phyloP scores from a whole-genome alignment of 106 monocot genomes.

The Apostasia shenzhenica region DNA sequence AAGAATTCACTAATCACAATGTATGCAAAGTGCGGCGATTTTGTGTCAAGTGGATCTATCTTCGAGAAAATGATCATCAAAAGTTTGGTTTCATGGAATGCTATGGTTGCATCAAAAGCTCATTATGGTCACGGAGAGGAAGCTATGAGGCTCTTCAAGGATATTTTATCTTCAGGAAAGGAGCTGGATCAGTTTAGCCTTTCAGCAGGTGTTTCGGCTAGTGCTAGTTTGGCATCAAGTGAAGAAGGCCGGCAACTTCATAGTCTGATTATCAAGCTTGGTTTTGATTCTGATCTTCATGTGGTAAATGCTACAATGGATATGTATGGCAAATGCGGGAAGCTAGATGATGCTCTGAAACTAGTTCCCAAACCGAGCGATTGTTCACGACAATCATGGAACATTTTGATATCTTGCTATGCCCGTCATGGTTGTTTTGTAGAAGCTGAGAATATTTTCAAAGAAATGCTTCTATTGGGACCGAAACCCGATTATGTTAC shows the following conservation, averaged over 20 bases:
- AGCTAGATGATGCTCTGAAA: slow-evolving; percentile 57
- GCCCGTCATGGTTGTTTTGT: slow-evolving; percentile 50
- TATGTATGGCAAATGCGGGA: slow-evolving; percentile 90
- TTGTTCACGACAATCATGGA: slow-evolving; percentile 55
- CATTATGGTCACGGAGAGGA: slow-evolving; percentile 58
- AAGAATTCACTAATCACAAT: slow-evolving; percentile 70
- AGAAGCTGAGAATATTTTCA: slow-evolving; percentile 54
- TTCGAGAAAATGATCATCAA: slow-evolving; percentile 36
- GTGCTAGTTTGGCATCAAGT: slow-evolving; percentile 60
- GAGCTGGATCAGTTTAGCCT: slow-evolving; percentile 58
- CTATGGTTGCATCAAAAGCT: slow-evolving; percentile 61
- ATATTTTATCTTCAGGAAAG: slow-evolving; percentile 28
- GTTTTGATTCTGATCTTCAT: slow-evolving; percentile 41
- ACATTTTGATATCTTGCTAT: slow-evolving; percentile 74
- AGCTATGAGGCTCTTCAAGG: slow-evolving; percentile 58
- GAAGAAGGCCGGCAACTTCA: slow-evolving; percentile 85
- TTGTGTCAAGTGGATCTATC: slow-evolving; percentile 36
- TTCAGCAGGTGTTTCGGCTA: slow-evolving; percentile 42
- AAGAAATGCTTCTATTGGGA: slow-evolving; percentile 53
- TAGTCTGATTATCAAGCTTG: slow-evolving; percentile 43
- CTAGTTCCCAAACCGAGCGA: slow-evolving; percentile 30
- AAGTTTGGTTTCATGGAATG: slow-evolving; percentile 78
- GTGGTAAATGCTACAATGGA: slow-evolving; percentile 78
- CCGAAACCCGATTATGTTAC: slow-evolving; percentile 77
- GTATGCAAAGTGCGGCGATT: slow-evolving; percentile 82